Evolutionary conservation across 768 basidiomycete genomes (phyloP), one percentile per base, ranked within the genome.

Genomic region (Kwoniella europaea): DNA sequence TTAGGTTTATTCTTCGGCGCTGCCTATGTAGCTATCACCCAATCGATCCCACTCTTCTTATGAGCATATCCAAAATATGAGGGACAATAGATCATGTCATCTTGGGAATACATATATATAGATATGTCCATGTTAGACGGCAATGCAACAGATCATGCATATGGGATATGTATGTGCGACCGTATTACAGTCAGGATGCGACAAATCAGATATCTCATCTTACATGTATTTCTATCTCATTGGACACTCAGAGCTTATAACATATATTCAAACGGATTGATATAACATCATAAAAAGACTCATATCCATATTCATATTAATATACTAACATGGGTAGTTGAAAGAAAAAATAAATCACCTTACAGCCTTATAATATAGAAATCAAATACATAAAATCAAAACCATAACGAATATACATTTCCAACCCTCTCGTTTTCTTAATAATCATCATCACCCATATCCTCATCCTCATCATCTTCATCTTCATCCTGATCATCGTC

Each of bases 401-500:
- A 50, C 57, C 46, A 50, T 1, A 50, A 50, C 35, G 4, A 58
- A 9, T 7, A n/a, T 42, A 15, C 12, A 58, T 41, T 24, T n/a
- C n/a, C 54, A 24, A n/a, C 20, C 20, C 16, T 16, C 12, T 20
- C 55, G 12, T 7, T 12, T 12, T 12, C 24, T 12, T 59, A 59
- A 59, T 61, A 61, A 67, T 41, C 56, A 35, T 57, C 65, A 58
- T 57, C 65, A 46, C 57, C 68, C 42, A 41, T 54, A 29, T 56
- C 67, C 5, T 75, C 71, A 24, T 74, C 73, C 10, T 71, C 74
- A 59, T 72, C 67, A 10, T 71, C 50, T n/a, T 67, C 86, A 22
- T 88, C 86, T 72, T 91, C 91, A 92, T 93, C 53, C 18, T 70
- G 55, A n/a, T 91, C 90, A 27, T 87, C 88, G 75, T 92, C 91